phyloP scores from a whole-genome alignment of 495 filamentous ascomycete species.

The Talaromyces trachyspermus region DNA sequence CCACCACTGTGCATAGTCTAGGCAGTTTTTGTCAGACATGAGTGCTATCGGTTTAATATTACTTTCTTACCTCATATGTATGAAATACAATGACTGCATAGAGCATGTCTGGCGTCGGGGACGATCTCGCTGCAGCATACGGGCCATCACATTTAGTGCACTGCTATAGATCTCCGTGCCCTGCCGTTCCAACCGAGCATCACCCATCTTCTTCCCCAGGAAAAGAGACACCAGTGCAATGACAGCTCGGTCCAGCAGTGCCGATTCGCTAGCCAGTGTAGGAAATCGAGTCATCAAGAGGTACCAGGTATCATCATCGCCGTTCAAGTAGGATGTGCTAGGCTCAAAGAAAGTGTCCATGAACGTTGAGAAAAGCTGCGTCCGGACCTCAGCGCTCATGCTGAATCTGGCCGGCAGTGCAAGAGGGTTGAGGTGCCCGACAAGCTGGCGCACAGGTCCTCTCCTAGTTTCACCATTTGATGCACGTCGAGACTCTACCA shows the following conservation, averaged over 20 bases:
- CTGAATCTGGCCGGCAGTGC: neutral
- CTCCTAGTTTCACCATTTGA: neutral
- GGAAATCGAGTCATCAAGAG: slow-evolving; percentile 5
- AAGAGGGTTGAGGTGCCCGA: neutral
- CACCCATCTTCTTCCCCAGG: neutral
- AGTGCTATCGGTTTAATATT: too few relatives aligned
- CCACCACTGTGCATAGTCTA: neutral
- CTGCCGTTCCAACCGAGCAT: neutral
- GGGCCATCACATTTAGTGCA: slow-evolving; percentile 1
- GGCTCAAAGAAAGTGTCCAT: neutral
- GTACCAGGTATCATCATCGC: slow-evolving; percentile 6
- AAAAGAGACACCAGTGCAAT: neutral
- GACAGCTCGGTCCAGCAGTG: slow-evolving; percentile 5
- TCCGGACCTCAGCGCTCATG: slow-evolving; percentile 5
- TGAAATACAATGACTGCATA: neutral
- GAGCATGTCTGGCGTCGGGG: neutral
- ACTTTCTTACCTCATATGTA: slow-evolving; percentile 5
- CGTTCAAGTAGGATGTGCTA: too few relatives aligned
- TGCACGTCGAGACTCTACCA: neutral
- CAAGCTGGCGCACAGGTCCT: neutral
- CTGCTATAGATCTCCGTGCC: slow-evolving; percentile 5
- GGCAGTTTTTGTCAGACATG: neutral
- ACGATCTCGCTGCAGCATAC: neutral
- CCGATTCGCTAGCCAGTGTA: neutral
- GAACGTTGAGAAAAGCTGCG: slow-evolving; percentile 4